Conservation (phyloP, 2,329 filamentous ascomycete species). For the Xylariaceae sp. region DNA sequence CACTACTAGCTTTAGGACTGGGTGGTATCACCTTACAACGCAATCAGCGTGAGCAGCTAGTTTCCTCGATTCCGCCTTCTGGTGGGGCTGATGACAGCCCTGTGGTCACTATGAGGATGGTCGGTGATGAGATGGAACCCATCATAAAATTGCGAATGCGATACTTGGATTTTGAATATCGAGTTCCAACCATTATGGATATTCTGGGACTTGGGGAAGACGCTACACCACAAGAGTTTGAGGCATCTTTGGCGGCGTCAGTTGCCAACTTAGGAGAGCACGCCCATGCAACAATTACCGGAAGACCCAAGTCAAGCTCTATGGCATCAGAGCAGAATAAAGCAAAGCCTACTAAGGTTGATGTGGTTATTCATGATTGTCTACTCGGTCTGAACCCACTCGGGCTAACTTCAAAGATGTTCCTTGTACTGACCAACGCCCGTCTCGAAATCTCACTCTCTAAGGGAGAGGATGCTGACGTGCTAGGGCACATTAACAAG, state of each 20-base stretch:
- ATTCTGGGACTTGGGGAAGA: constrained; percentile 65
- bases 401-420: constrained; percentile 65
- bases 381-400: constrained; percentile 80
- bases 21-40: constrained; percentile 56
- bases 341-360: constrained; percentile 58
- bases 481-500: constrained; percentile 66
- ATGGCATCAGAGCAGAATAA: constrained; percentile 25
- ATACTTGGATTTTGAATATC: constrained; percentile 82
- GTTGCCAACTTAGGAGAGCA: constrained; percentile 70
- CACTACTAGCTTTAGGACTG: constrained; percentile 73
- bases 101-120: constrained; percentile 81
- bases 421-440: constrained; percentile 73
- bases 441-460: constrained; percentile 64
- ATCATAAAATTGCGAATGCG: constrained; percentile 82
- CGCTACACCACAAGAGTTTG: constrained; percentile 65
- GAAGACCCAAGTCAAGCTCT: constrained; percentile 22
- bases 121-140: constrained; percentile 92
- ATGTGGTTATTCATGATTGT: constrained; percentile 75
- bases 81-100: constrained; percentile 31
- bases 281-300: constrained; percentile 45
- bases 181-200: constrained; percentile 75
- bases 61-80: constrained; percentile 47
- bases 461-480: constrained; percentile 57
- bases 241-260: constrained; percentile 69
- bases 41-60: constrained; percentile 63